phyloP scores from a whole-genome alignment of 108 stramenopile species.

The Cyclotella distinguenda region DNA sequence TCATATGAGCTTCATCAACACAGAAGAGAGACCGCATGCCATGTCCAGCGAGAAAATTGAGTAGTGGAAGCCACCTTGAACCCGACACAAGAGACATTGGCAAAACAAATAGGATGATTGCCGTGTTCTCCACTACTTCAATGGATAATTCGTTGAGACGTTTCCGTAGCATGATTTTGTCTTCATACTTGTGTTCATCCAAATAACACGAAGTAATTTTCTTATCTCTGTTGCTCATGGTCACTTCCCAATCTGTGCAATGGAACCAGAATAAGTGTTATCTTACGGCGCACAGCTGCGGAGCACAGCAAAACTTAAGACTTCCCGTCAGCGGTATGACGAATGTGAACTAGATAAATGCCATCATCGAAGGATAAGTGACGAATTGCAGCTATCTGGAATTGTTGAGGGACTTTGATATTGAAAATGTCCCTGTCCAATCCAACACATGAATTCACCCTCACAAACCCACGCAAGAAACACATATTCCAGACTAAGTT shows the following conservation, averaged over 20 bases:
- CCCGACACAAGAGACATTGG: neutral
- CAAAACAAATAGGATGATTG: neutral
- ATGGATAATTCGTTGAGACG: neutral
- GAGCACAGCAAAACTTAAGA: neutral
- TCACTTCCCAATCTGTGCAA: constrained; percentile 7
- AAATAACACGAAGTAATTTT: neutral
- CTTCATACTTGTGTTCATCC: neutral
- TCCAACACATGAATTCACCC: too few relatives aligned
- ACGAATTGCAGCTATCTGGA: constrained; percentile 6
- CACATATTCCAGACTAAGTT: too few relatives aligned
- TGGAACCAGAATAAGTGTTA: constrained; percentile 6
- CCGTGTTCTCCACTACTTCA: neutral
- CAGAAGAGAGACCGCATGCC: neutral
- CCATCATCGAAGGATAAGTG: constrained; percentile 2
- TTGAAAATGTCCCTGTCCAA: neutral
- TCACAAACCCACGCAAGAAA: too few relatives aligned
- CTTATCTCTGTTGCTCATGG: neutral
- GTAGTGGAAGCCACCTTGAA: neutral
- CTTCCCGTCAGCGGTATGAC: constrained; percentile 7
- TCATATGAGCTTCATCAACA: neutral
- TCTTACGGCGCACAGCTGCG: neutral
- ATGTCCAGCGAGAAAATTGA: neutral
- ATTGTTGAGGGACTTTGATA: neutral
- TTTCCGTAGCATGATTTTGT: neutral
- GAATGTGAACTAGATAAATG: neutral